phyloP scores from a whole-genome alignment of 306 rosid species.

The Cicer bijugum region DNA sequence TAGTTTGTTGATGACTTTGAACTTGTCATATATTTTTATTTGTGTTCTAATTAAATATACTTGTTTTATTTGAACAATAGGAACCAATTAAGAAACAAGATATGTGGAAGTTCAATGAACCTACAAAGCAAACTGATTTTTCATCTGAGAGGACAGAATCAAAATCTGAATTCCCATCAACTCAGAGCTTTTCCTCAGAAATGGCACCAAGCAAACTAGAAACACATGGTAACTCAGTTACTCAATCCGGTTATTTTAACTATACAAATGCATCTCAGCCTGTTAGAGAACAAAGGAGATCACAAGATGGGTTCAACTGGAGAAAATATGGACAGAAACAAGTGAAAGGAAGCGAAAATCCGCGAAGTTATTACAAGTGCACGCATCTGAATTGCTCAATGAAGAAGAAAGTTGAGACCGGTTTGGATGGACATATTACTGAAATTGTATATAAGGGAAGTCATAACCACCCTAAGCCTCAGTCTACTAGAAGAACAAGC shows the following conservation, averaged over 20 bases:
- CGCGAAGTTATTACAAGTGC: constrained; percentile 91
- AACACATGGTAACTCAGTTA: constrained; percentile 41
- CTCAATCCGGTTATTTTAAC: constrained; percentile 47
- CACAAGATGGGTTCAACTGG: constrained; percentile 93
- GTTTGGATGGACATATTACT: constrained; percentile 84
- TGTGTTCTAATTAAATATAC: constrained; percentile 16
- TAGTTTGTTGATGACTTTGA: constrained; percentile 32
- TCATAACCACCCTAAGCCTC: constrained; percentile 91
- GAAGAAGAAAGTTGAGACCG: constrained; percentile 89
- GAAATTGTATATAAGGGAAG: constrained; percentile 91
- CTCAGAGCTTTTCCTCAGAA: constrained; percentile 51
- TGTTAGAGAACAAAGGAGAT: constrained; percentile 59
- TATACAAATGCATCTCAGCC: constrained; percentile 45
- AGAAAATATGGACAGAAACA: constrained; percentile 95
- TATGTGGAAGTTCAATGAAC: constrained; percentile 59
- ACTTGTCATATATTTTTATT: constrained; percentile 21
- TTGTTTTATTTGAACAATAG: constrained; percentile 47
- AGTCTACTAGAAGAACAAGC: constrained; percentile 59
- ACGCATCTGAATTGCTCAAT: constrained; percentile 68
- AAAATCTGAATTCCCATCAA: constrained; percentile 58
- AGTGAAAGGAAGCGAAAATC: constrained; percentile 95
- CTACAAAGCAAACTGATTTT: constrained; percentile 36
- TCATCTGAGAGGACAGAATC: constrained; percentile 50
- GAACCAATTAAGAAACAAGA: constrained; percentile 52
- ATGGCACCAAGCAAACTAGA: constrained; percentile 40